Evolutionary conservation across 2,329 filamentous ascomycete species (phyloP).

Genomic region (Exophiala mesophila): DNA sequence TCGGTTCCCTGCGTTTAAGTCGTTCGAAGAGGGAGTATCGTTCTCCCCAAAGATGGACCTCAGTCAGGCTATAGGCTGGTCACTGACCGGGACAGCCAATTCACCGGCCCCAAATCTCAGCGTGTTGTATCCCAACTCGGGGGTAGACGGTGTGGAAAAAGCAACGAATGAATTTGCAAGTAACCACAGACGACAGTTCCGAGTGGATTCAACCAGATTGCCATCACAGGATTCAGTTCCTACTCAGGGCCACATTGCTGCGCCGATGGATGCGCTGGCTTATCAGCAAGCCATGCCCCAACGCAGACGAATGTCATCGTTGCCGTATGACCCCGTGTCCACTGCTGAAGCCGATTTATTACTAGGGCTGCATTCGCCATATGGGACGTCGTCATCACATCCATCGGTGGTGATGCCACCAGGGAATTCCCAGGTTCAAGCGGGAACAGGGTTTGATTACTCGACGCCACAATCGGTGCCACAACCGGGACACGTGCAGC

Average conservation of each 20-base stretch:
- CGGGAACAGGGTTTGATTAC: conserved; percentile 1
- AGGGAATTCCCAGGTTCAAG: not conserved
- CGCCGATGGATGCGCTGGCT: not conserved
- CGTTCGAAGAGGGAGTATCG: conserved; percentile 30
- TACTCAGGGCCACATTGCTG: not conserved
- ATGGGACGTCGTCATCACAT: conserved; percentile 17
- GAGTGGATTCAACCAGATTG: too few relatives aligned
- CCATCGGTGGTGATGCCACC: not conserved
- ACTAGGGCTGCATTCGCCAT: conserved; percentile 48
- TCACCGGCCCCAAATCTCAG: conserved; percentile 79
- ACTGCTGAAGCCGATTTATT: conserved; percentile 46
- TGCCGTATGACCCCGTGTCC: conserved; percentile 31
- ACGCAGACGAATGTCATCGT: conserved; percentile 21
- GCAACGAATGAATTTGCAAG: not conserved
- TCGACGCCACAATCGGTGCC: conserved; percentile 10
- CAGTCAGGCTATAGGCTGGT: conserved; percentile 70
- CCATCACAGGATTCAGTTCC: too few relatives aligned
- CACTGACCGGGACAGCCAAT: conserved; percentile 80
- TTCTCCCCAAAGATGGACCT: conserved; percentile 47
- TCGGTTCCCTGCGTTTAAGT: conserved; percentile 8
- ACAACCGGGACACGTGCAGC: not conserved
- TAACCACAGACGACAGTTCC: not conserved
- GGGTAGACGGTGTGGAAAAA: too few relatives aligned
- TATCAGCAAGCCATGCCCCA: not conserved
- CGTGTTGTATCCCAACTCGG: conserved; percentile 64